Percentiles rank a stretch among this genome's conserved stretches.
Evolutionary conservation across 208 protist species (phyloP).

Genomic region (Strigomonas culicis): DNA sequence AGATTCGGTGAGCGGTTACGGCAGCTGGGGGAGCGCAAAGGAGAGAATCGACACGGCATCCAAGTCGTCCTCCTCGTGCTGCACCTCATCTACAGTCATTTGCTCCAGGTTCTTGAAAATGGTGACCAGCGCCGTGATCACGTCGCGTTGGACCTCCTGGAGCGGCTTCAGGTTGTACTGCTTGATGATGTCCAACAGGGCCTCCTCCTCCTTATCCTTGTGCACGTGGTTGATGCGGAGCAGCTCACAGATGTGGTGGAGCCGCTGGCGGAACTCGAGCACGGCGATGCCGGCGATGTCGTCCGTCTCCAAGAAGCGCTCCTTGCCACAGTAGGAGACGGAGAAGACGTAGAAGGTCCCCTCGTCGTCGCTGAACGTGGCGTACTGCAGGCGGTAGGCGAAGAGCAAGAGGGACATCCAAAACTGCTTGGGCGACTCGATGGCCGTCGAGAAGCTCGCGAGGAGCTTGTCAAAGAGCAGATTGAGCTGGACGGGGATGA

Average conservation of each 20-base stretch:
- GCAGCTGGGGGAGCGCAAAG: slow-evolving; percentile 27
- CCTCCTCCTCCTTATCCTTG: slow-evolving; percentile 49
- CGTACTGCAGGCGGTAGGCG: slow-evolving; percentile 46
- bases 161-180: slow-evolving; percentile 43
- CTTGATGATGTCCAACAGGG: slow-evolving; percentile 38
- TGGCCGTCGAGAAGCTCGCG: slow-evolving; percentile 61
- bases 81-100: slow-evolving; percentile 65
- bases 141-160: slow-evolving; percentile 52
- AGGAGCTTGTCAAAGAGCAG: slow-evolving; percentile 64
- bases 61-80: slow-evolving; percentile 80
- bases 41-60: slow-evolving; percentile 66
- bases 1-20: neutral
- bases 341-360: slow-evolving; percentile 71
- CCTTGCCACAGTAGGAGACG: slow-evolving; percentile 51
- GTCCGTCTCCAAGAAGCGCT: slow-evolving; percentile 73
- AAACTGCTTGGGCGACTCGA: slow-evolving; percentile 56
- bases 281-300: slow-evolving; percentile 46
- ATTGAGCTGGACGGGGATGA: slow-evolving; percentile 67
- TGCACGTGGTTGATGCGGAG: slow-evolving; percentile 55
- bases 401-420: slow-evolving; percentile 73
- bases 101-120: slow-evolving; percentile 67
- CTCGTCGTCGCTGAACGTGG: slow-evolving; percentile 71
- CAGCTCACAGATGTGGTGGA: slow-evolving; percentile 52
- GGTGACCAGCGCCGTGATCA: slow-evolving; percentile 58
- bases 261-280: slow-evolving; percentile 61